Conservation (phyloP, 345 rosid species). For the Syzygium grande region DNA sequence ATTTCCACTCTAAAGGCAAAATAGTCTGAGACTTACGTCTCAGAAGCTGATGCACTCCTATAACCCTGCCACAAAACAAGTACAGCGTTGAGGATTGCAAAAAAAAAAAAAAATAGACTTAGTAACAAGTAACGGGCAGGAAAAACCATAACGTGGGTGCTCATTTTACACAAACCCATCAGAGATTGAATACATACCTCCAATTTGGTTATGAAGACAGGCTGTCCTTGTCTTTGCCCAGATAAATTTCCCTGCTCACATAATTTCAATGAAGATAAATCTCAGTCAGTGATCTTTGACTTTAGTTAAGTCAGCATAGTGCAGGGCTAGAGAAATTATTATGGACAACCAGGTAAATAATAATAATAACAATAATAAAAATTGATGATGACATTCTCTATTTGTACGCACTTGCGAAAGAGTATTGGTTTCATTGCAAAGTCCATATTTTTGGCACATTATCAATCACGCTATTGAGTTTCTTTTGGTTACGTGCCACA, state of each 20-base stretch:
- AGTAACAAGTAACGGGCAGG: background rate
- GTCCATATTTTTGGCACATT: background rate
- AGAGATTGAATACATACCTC: conserved; percentile 48
- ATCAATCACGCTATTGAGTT: background rate
- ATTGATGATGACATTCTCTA: background rate
- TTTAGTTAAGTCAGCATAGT: background rate
- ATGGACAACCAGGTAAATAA: background rate
- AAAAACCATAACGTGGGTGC: background rate
- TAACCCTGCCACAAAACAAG: conserved; percentile 60
- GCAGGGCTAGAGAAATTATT: background rate
- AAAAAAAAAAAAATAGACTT: background rate
- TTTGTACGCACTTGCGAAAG: background rate
- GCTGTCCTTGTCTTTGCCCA: conserved; percentile 96
- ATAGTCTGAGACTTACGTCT: conserved; percentile 50
- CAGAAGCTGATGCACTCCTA: conserved; percentile 82
- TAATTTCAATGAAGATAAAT: conserved; percentile 1
- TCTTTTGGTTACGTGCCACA: background rate
- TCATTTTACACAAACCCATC: background rate
- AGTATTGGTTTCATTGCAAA: background rate
- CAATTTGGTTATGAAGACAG: conserved; percentile 87
- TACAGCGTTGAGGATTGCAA: background rate
- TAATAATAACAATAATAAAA: background rate
- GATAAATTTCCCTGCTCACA: conserved; percentile 76
- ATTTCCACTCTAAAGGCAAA: background rate
- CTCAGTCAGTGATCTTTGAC: background rate